Percentiles rank a stretch among this genome's conserved stretches.
phyloP scores from a whole-genome alignment of 2,329 filamentous ascomycete genomes.

The Cladophialophora immunda region DNA sequence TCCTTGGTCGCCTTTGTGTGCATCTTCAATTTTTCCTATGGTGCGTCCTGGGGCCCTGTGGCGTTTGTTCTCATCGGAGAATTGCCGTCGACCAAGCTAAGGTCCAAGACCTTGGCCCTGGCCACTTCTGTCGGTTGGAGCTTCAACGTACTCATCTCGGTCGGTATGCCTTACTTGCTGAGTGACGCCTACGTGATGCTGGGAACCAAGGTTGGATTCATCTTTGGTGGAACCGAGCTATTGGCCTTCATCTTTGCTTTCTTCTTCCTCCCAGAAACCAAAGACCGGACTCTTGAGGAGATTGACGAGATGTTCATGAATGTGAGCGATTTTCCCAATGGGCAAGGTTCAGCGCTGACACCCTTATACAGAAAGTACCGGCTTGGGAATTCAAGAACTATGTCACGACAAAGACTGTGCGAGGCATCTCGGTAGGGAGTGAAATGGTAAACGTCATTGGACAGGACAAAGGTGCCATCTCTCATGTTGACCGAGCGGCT shows the following conservation, averaged over 20 bases:
- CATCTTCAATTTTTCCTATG: slow-evolving; percentile 51
- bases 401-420: slow-evolving; percentile 26
- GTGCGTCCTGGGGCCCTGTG: slow-evolving; percentile 50
- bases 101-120: slow-evolving; percentile 55
- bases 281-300: slow-evolving; percentile 75
- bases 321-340: slow-evolving; percentile 15
- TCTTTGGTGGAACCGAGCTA: slow-evolving; percentile 39
- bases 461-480: slow-evolving; percentile 8
- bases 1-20: slow-evolving; percentile 23
- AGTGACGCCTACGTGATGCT: slow-evolving; percentile 47
- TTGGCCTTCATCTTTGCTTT: slow-evolving; percentile 34
- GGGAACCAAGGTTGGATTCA: slow-evolving; percentile 42
- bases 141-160: slow-evolving; percentile 48
- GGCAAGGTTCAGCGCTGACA: slow-evolving; percentile 16
- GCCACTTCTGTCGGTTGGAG: slow-evolving; percentile 49
- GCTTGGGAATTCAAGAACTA: slow-evolving; percentile 22
- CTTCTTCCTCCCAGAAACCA: slow-evolving; percentile 41
- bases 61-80: slow-evolving; percentile 58
- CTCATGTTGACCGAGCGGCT: slow-evolving; percentile 11
- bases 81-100: slow-evolving; percentile 51
- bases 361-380: slow-evolving; percentile 23
- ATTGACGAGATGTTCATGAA: slow-evolving; percentile 78
- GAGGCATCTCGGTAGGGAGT: slow-evolving; percentile 15
- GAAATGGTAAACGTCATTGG: slow-evolving; percentile 16
- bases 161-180: slow-evolving; percentile 52